Evolutionary conservation across 768 basidiomycete species (phyloP), one percentile per base, ranked within the genome.

Genomic region (Leccinum subtestaceum): DNA sequence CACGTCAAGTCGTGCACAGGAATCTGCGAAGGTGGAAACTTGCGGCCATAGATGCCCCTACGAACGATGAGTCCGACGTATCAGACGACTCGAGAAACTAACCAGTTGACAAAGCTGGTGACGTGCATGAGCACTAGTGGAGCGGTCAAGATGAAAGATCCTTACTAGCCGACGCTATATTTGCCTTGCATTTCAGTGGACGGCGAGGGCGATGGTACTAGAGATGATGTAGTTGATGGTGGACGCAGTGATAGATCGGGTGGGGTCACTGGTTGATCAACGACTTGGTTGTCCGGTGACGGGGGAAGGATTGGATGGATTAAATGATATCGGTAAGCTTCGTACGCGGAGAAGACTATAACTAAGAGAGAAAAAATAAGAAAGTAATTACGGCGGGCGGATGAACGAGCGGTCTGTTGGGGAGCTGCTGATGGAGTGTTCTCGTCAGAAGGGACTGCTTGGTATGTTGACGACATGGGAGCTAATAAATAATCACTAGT

Each of bases 1-100:
- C 74, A 91, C 90, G 96, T 98, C 65, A 99, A 82, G 70, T 95
- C 87, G 19, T 90, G 73, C 3, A 74, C 83, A 11, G 95, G 97
- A 60, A 98, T 93, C 52, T 83, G 70, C 3, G 88, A 87, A 1
- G 96, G 96, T 36, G 89, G 90, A 72, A 83, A 99, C 74, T 94
- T 95, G 60, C 95, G 82, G 27, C 86, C 97, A 70, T 98, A 98
- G 36, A 98, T 98, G 5, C 93, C 95, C 95, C 94, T 89, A 62
- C 48, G 57, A 38, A 53, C 23, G 23, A 57, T 70, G 31, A 55
- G 54, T 51, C 5, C 4, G 48, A 25, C 49, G 11, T 15, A 60
- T 34, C 56, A 50, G 60, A 51, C 43, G 25, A 21, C 8, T 31
- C n/a, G 15, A 53, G 29, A 53, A 23, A 68, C 66, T 5, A 65